These are phyloP conservation scores for Catharanthus roseus DNA, from an alignment of 257 asterid species.

Conservation along the genomic window DNA sequence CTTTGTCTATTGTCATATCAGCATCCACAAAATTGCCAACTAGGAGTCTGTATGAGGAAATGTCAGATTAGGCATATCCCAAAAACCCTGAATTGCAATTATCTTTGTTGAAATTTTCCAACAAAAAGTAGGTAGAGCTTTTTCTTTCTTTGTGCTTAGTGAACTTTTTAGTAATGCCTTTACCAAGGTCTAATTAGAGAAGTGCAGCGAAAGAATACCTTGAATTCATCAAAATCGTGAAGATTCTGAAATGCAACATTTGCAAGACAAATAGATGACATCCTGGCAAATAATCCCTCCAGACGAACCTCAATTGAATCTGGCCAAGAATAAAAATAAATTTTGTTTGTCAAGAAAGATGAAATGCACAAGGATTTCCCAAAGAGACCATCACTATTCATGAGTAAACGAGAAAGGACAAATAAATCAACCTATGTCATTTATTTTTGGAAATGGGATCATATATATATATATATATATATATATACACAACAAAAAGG, in stretches of 20 bases:
- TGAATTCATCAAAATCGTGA: slow-evolving; percentile 57
- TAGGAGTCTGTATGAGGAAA: background rate
- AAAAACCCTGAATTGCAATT: background rate
- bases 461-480: no score
- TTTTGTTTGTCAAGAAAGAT: slow-evolving; percentile 12
- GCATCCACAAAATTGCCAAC: background rate
- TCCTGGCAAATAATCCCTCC: slow-evolving; percentile 61
- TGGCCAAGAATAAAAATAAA: slow-evolving; percentile 34
- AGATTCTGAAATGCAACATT: slow-evolving; percentile 63
- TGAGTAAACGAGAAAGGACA: background rate
- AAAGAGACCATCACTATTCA: background rate
- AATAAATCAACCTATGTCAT: background rate
- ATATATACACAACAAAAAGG: no score
- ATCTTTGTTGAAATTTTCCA: background rate
- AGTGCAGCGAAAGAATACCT: slow-evolving; percentile 37
- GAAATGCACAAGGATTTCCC: background rate
- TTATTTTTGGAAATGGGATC: no score
- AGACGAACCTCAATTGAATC: slow-evolving; percentile 65
- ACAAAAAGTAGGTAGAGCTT: background rate
- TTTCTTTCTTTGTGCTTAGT: background rate
- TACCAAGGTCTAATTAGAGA: background rate
- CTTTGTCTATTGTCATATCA: no score
- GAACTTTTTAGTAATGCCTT: background rate
- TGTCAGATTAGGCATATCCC: background rate
- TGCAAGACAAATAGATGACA: slow-evolving; percentile 58